Percentiles rank a stretch among this genome's conserved stretches.
phyloP scores from a whole-genome alignment of 352 stramenopile genomes.

The Bremia lactucae region DNA sequence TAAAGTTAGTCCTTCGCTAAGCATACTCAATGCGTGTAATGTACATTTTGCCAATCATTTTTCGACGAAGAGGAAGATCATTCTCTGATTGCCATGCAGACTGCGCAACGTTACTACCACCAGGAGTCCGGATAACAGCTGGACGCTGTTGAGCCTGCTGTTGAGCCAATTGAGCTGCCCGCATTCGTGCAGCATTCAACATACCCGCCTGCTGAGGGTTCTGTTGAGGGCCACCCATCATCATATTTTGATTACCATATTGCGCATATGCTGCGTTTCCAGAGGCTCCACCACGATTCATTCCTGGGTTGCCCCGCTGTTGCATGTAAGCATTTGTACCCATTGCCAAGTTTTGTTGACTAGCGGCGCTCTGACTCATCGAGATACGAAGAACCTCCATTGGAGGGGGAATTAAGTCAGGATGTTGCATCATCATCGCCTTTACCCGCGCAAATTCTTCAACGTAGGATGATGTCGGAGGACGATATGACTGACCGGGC shows the following conservation, averaged over 20 bases:
- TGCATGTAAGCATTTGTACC: slow-evolving; percentile 52
- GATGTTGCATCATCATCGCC: slow-evolving; percentile 84
- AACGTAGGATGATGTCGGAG: slow-evolving; percentile 62
- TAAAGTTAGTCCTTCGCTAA: not conserved
- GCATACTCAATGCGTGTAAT: too few species aligned
- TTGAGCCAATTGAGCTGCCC: slow-evolving; percentile 28
- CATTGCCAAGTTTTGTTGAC: slow-evolving; percentile 52
- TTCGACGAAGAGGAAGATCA: slow-evolving; percentile 70
- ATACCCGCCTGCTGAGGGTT: slow-evolving; percentile 25
- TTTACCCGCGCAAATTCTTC: slow-evolving; percentile 82
- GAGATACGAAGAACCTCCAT: slow-evolving; percentile 82
- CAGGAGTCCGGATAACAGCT: slow-evolving; percentile 23
- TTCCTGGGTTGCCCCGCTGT: slow-evolving; percentile 40
- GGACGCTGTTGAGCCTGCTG: slow-evolving; percentile 45
- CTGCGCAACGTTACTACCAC: slow-evolving; percentile 35
- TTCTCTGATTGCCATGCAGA: slow-evolving; percentile 83
- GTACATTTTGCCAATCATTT: slow-evolving; percentile 89
- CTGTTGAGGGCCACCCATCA: slow-evolving; percentile 29
- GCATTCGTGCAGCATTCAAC: slow-evolving; percentile 38
- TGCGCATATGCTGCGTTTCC: slow-evolving; percentile 36
- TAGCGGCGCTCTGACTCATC: slow-evolving; percentile 55
- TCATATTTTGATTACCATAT: slow-evolving; percentile 64
- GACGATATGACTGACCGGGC: slow-evolving; percentile 39
- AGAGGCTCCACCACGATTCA: slow-evolving; percentile 33
- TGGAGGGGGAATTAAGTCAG: slow-evolving; percentile 74